Conservation (phyloP, 108 stramenopile genomes). For the Mediolabrus comicus region DNA sequence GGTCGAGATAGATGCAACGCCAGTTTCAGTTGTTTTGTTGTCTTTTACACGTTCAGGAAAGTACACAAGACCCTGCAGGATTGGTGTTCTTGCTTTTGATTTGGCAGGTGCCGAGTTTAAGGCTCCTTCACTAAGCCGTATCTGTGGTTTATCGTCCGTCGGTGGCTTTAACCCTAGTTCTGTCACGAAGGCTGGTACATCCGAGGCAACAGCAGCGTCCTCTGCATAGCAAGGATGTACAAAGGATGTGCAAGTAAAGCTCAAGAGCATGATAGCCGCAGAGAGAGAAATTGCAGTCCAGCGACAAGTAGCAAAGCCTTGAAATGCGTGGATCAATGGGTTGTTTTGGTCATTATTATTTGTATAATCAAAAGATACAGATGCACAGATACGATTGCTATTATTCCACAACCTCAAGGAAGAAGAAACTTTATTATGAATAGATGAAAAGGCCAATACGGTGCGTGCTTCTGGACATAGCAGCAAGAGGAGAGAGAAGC, state of each 20-base stretch:
- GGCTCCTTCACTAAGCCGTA: background rate
- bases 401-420: background rate
- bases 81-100: conserved; percentile 11
- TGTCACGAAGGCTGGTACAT: background rate
- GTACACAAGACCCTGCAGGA: conserved; percentile 48
- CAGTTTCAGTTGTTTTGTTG: background rate
- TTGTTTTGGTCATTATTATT: background rate
- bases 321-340: background rate
- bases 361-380: background rate
- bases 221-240: background rate
- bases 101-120: background rate
- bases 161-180: conserved; percentile 16
- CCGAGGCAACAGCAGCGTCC: background rate
- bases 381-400: background rate
- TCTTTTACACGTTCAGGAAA: conserved; percentile 19
- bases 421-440: background rate
- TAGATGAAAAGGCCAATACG: background rate
- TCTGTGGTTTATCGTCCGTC: conserved; percentile 14
- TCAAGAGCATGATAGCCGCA: background rate
- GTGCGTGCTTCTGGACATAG: background rate
- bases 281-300: background rate
- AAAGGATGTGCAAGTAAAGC: background rate
- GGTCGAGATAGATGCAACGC: background rate
- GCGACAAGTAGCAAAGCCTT: background rate
- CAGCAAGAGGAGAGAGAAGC: background rate